phyloP scores from a whole-genome alignment of 2,329 filamentous ascomycete genomes.

The Aspergillus thermomutatus region DNA sequence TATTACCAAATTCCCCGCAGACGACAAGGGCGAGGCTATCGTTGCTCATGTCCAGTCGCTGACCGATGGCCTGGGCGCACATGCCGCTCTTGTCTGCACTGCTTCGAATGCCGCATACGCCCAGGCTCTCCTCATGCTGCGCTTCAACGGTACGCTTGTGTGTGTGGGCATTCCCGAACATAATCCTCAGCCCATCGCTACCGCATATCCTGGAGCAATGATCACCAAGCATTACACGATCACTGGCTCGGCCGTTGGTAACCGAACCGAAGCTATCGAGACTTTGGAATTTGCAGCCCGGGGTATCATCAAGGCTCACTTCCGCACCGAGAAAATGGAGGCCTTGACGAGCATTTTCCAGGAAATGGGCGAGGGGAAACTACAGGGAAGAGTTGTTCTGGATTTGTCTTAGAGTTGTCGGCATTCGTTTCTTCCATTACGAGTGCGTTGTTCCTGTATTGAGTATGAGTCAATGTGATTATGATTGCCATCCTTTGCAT shows the following conservation, averaged over 20 bases:
- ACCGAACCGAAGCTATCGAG: slow-evolving; percentile 49
- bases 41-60: slow-evolving; percentile 55
- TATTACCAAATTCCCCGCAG: slow-evolving; percentile 49
- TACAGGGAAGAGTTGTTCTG: slow-evolving; percentile 49
- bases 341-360: slow-evolving; percentile 46
- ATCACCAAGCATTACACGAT: slow-evolving; percentile 46
- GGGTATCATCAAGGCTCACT: slow-evolving; percentile 46
- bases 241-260: slow-evolving; percentile 51
- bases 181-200: slow-evolving; percentile 43
- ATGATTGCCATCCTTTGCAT: not conserved
- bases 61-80: slow-evolving; percentile 58
- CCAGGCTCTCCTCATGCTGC: slow-evolving; percentile 47
- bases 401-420: slow-evolving; percentile 35
- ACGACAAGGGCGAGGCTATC: slow-evolving; percentile 49
- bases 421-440: not conserved
- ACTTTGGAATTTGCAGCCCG: slow-evolving; percentile 47
- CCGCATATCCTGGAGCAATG: slow-evolving; percentile 41
- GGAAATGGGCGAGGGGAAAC: slow-evolving; percentile 42
- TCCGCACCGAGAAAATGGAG: slow-evolving; percentile 47
- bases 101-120: slow-evolving; percentile 50
- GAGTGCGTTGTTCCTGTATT: too few species aligned
- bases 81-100: slow-evolving; percentile 58
- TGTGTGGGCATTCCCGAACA: slow-evolving; percentile 53
- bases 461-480: not conserved
- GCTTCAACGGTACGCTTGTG: slow-evolving; percentile 50